Evolutionary conservation across 768 basidiomycete genomes (phyloP), one percentile per base, ranked within the genome.

Genomic region (Rickenella mellea): DNA sequence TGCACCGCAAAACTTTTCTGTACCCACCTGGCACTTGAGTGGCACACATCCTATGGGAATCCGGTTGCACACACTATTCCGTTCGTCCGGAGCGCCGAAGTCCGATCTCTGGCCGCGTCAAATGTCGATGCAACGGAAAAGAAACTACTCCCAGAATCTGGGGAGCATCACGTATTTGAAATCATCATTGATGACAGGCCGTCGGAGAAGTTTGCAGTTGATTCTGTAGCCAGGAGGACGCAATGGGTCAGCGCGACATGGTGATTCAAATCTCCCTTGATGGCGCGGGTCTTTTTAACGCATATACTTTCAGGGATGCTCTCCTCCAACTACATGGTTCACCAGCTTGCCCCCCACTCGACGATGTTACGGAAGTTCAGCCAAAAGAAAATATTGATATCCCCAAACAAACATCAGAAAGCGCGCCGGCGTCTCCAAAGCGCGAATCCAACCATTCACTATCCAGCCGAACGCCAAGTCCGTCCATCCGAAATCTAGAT

Each of bases 241-340:
- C 70, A 69, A 7, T 87, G 84, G 84, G 70, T 87, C 39, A 80
- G 78, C 51, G 73, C 78, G 3, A 74, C 86, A 36, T 87, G 84
- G 84, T 83, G 55, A 52, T 67, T 55, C 19, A 9, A 25, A 26
- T 26, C 21, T 38, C 26, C 37, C 17, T 42, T 40, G 41, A 8
- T 8, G 6, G 17, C 27, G 25, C 35, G n/a, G 29, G 43, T 31
- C 17, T 32, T 30, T 39, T 27, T 1, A 40, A 28, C 33, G 43
- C 21, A 50, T 45, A 7, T 20, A 31, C 28, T 43, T 11, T 4
- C 49, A 82, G 82, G 82, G 79, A 84, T 53, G 63, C 66, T 4
- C 64, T 83, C 20, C 60, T 84, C 25, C 62, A 66, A 5, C 33
- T 36, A 57, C 60, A 5, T 62, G 58, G 32, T 58, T 57, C n/a